phyloP scores from a whole-genome alignment of 2,329 filamentous ascomycete genomes.

The Colletotrichum sp. region DNA sequence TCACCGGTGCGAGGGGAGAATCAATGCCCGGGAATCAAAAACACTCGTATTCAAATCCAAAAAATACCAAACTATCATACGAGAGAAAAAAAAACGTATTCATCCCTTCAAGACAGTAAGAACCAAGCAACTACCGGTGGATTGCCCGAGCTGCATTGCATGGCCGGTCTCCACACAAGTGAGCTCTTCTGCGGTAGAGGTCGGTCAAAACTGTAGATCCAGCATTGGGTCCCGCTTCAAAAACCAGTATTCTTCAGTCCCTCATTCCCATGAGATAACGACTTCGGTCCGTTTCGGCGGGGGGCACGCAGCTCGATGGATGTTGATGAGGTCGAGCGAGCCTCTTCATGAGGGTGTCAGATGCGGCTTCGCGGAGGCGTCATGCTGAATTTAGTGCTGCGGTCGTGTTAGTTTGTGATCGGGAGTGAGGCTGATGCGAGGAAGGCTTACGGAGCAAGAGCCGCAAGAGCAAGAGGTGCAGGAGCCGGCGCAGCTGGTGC shows the following conservation, averaged over 20 bases:
- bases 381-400: conserved; percentile 14
- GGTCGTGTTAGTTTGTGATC: neutral
- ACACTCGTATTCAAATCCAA: neutral
- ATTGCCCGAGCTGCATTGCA: neutral
- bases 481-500: conserved; percentile 19
- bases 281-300: conserved; percentile 3
- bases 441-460: conserved; percentile 19
- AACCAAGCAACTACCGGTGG: neutral
- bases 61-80: conserved; percentile 6
- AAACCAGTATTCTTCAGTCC: neutral
- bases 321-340: conserved; percentile 1
- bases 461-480: conserved; percentile 21
- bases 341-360: neutral
- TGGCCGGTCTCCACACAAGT: neutral
- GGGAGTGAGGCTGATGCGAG: no score
- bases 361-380: neutral
- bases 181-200: neutral
- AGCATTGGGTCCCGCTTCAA: neutral
- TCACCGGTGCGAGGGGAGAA: rapidly evolving
- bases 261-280: conserved; percentile 3
- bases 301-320: conserved; percentile 15
- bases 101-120: neutral
- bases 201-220: neutral
- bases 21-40: conserved; percentile 3
- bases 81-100: neutral